Percentiles rank a stretch among this genome's conserved stretches.
Evolutionary conservation across 176 grass and related monocot genomes (phyloP).

Genomic region (Elaeis guineensis): DNA sequence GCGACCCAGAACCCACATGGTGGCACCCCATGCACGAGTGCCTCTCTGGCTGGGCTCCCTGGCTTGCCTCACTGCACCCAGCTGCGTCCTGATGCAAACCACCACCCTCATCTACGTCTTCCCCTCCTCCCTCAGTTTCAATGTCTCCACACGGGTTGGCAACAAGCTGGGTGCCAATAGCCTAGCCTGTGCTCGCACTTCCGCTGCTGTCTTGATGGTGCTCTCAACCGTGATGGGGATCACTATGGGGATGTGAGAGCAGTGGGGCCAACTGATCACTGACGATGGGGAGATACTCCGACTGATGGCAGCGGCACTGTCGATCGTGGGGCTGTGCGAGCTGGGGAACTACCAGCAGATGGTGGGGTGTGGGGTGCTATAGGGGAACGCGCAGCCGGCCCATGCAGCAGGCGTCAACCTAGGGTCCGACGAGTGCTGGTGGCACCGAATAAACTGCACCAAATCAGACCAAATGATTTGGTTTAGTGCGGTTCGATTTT

Average conservation of each 20-base stretch:
- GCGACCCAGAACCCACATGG: slow-evolving; percentile 15
- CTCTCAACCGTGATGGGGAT: slow-evolving; percentile 48
- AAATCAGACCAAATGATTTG: no score
- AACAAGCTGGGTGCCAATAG: slow-evolving; percentile 92
- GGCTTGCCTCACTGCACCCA: slow-evolving; percentile 45
- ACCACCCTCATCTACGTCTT: slow-evolving; percentile 83
- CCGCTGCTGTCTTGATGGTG: slow-evolving; percentile 48
- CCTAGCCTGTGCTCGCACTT: slow-evolving; percentile 32
- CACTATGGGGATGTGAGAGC: slow-evolving; percentile 33
- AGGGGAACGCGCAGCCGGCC: slow-evolving; percentile 62
- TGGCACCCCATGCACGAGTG: slow-evolving; percentile 32
- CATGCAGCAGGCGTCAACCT: slow-evolving; percentile 87
- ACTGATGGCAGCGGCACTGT: slow-evolving; percentile 57
- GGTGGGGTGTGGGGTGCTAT: slow-evolving; percentile 79
- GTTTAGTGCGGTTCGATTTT: no score
- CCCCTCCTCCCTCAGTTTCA: no score
- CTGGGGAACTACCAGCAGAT: slow-evolving; percentile 96
- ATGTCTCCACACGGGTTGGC: slow-evolving; percentile 75
- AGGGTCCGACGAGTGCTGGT: no score
- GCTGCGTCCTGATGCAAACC: slow-evolving; percentile 92
- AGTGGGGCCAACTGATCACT: slow-evolving; percentile 75
- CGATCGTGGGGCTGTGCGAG: slow-evolving; percentile 84
- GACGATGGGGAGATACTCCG: slow-evolving; percentile 53
- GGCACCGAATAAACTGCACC: no score
- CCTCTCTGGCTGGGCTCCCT: slow-evolving; percentile 58